These are phyloP conservation scores for Trapa incisa DNA, from an alignment of 345 rosid genomes.

Conservation along the genomic window DNA sequence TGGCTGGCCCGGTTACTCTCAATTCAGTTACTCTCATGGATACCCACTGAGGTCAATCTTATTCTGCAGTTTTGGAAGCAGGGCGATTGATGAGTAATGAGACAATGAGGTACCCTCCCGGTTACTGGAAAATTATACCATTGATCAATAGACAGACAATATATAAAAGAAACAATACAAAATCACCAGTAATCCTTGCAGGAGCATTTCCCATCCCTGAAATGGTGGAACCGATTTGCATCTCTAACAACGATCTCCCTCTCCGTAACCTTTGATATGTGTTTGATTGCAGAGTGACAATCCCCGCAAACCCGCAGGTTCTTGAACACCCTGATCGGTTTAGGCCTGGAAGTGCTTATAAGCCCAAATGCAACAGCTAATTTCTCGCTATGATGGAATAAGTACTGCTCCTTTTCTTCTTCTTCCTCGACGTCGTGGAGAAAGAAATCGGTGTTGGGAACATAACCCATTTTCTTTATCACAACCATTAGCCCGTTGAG, in stretches of 20 bases:
- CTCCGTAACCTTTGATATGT: constrained; percentile 31
- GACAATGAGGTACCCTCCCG: no score
- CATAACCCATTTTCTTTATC: constrained; percentile 49
- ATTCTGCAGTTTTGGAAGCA: no score
- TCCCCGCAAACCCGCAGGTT: constrained; percentile 62
- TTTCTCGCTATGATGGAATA: constrained; percentile 73
- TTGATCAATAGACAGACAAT: no score
- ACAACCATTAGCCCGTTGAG: constrained; percentile 29
- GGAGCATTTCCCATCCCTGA: constrained; percentile 61
- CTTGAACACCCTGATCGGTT: constrained; percentile 57
- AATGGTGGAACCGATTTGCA: constrained; percentile 68
- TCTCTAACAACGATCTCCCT: constrained; percentile 68
- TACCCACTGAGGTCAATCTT: no score
- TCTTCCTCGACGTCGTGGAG: constrained; percentile 61
- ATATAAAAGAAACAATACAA: no score
- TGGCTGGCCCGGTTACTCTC: no score
- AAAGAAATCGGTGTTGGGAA: constrained; percentile 53
- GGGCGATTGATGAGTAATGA: no score
- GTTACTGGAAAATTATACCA: no score
- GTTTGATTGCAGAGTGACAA: constrained; percentile 62
- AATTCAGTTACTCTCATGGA: no score
- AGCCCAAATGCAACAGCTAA: constrained; percentile 65
- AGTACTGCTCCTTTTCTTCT: constrained; percentile 44
- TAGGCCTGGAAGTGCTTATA: constrained; percentile 34
- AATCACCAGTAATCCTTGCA: constrained; percentile 65